These are phyloP conservation scores for Pseudocercospora vitis DNA, from an alignment of 2,329 filamentous ascomycete genomes.

Conservation along the genomic window DNA sequence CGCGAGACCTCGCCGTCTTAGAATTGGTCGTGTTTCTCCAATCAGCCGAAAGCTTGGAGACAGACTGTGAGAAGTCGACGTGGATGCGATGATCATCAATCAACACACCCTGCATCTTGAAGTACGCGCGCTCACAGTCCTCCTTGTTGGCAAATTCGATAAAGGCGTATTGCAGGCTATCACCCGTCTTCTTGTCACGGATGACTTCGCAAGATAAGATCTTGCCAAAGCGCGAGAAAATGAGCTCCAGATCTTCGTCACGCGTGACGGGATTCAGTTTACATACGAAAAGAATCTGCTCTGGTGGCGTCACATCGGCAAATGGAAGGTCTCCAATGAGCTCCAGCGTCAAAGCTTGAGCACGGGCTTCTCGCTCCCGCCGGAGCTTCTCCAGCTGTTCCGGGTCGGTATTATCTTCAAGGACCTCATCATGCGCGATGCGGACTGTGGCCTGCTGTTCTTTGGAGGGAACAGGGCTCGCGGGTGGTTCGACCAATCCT, in stretches of 20 bases:
- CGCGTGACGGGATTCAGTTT: conserved; percentile 96
- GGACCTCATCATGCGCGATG: conserved; percentile 83
- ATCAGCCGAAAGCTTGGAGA: conserved; percentile 77
- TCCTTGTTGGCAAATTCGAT: conserved; percentile 94
- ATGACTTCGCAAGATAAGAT: conserved; percentile 97
- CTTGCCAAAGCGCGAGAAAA: conserved; percentile 94
- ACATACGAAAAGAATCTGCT: conserved; percentile 97
- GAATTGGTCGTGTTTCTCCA: conserved; percentile 85
- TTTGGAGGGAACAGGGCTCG: conserved; percentile 77
- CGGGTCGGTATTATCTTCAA: conserved; percentile 77
- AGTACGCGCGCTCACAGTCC: conserved; percentile 91
- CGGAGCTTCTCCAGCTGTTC: conserved; percentile 76
- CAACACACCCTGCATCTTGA: conserved; percentile 97
- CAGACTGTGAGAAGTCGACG: conserved; percentile 97
- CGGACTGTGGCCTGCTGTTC: conserved; percentile 87
- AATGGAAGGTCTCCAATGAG: conserved; percentile 98
- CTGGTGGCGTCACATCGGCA: conserved; percentile 93
- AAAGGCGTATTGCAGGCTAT: conserved; percentile 95
- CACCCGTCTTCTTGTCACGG: conserved; percentile 86
- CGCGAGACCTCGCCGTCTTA: conserved; percentile 67
- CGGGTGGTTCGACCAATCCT: conserved; percentile 72
- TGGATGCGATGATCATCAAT: conserved; percentile 98
- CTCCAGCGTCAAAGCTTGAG: conserved; percentile 90
- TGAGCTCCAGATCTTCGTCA: conserved; percentile 90
- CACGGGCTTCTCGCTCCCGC: conserved; percentile 84